Conservation (phyloP, 2,329 filamentous ascomycete species). For the Colletotrichum spaethianum region DNA sequence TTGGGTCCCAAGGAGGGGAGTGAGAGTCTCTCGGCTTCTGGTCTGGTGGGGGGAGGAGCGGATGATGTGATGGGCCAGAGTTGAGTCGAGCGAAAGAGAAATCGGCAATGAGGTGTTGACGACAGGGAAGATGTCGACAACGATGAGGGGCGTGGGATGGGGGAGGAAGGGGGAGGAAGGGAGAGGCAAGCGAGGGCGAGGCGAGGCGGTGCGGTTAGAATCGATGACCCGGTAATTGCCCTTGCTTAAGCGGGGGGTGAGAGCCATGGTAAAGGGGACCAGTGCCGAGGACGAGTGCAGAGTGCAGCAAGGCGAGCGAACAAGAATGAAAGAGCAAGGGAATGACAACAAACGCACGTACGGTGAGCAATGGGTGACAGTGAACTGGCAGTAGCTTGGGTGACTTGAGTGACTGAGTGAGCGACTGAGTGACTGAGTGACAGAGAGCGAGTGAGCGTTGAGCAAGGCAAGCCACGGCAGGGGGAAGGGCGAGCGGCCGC, state of each 20-base stretch:
- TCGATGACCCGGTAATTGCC: conserved; percentile 17
- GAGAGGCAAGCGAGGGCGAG: conserved; percentile 21
- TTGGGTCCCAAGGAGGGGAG: background rate
- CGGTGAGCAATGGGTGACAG: background rate
- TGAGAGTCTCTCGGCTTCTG: background rate
- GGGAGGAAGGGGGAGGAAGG: background rate
- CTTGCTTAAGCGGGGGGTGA: conserved; percentile 9
- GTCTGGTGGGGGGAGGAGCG: conserved; percentile 7
- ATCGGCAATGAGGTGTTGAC: conserved; percentile 29
- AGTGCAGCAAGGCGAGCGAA: conserved; percentile 2
- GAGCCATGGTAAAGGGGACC: background rate
- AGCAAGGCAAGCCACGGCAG: conserved; percentile 18
- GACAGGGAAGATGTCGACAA: conserved; percentile 41
- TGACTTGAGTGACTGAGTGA: background rate
- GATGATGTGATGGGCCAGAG: conserved; percentile 11
- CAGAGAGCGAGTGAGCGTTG: background rate
- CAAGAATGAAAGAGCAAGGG: background rate
- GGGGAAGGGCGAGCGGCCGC: conserved; percentile 6
- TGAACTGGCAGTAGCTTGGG: too few species aligned
- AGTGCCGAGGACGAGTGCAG: background rate
- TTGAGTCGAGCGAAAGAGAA: conserved; percentile 4
- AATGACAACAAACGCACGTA: background rate
- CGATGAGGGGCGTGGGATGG: conserved; percentile 12
- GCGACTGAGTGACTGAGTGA: background rate
- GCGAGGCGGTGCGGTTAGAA: conserved; percentile 16